Base-by-base conservation (phyloP, 495 filamentous ascomycete genomes). In the Aspergillus steynii region DNA sequence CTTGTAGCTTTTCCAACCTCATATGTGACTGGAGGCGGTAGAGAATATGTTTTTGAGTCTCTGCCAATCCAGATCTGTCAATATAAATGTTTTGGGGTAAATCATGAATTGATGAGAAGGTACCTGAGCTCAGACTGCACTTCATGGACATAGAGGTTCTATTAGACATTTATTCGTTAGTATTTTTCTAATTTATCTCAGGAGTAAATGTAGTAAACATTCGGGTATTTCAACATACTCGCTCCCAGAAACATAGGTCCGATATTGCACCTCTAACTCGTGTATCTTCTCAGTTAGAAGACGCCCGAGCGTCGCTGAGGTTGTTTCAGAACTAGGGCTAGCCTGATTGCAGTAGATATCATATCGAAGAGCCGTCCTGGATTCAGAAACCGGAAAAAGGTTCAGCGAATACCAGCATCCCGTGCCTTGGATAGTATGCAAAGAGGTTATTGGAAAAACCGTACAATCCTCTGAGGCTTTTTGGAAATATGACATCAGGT, bases 1-100 rank as follows among this genome's bases (percentile, higher is more conserved):
- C 70, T 46, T 54, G 50, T 0, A 54, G 49, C 47, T 61, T 71
- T 32, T 77, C 74, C n/a, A 72, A 29, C 47, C 65, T 77, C 28
- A 51, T 27, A 46, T 77, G 74, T n/a, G 69, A 63, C 53, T 71
- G 58, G 2, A 77, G 42, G 0, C 51, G 59, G 20, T 62, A 12
- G 29, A 76, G 50, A 29, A 75, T 66, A 26, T 31, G 31, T 27
- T 32, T 49, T 37, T 60, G 62, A 2, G 46, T 49, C 25, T 58
- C 58, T 61, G 29, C 20, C 20, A 20, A 20, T n/a, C 27, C 28
- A 37, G 7, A 32, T 27, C n/a, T 10, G 48, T 50, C 5, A 27
- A 3, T 20, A 20, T 20, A 20, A 20, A 20, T 20, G 20, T 20
- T 20, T 20, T 20, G 20, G 20, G 20, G 20, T 20, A 20, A 20